Conservation (phyloP, 148 eudicot species). For the Suaeda aralocaspica region DNA sequence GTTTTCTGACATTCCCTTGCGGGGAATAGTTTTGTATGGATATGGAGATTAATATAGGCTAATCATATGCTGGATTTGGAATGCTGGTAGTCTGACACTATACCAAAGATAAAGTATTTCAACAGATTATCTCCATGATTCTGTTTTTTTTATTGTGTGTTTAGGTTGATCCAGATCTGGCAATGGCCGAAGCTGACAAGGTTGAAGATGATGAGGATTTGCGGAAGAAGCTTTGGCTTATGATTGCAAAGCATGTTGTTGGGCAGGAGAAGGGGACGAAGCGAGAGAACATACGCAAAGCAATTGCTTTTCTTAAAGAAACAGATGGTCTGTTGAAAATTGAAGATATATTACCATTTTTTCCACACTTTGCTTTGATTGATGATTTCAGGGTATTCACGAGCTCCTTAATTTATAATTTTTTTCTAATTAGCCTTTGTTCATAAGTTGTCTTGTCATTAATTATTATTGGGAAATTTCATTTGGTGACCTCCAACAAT, state of each 20-base stretch:
- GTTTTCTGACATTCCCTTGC: no score
- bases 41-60: background rate
- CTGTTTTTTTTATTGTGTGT: constrained; percentile 10
- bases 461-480: no score
- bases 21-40: background rate
- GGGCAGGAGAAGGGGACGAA: constrained; percentile 93
- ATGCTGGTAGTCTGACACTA: background rate
- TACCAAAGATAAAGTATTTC: background rate
- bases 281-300: constrained; percentile 97
- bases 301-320: constrained; percentile 96
- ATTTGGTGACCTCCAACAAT: no score
- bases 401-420: background rate
- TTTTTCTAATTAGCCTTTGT: background rate
- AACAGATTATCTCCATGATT: background rate
- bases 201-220: constrained; percentile 99
- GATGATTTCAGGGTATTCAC: constrained; percentile 84
- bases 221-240: constrained; percentile 92
- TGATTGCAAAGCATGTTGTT: constrained; percentile 96
- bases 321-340: constrained; percentile 94
- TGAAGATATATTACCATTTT: constrained; percentile 96
- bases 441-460: no score
- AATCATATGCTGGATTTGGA: background rate
- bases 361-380: constrained; percentile 92
- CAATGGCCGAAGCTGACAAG: constrained; percentile 98
- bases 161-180: constrained; percentile 97